Base-by-base conservation (phyloP, 2,329 filamentous ascomycete genomes). In the Chalaropsis ovoidea region DNA sequence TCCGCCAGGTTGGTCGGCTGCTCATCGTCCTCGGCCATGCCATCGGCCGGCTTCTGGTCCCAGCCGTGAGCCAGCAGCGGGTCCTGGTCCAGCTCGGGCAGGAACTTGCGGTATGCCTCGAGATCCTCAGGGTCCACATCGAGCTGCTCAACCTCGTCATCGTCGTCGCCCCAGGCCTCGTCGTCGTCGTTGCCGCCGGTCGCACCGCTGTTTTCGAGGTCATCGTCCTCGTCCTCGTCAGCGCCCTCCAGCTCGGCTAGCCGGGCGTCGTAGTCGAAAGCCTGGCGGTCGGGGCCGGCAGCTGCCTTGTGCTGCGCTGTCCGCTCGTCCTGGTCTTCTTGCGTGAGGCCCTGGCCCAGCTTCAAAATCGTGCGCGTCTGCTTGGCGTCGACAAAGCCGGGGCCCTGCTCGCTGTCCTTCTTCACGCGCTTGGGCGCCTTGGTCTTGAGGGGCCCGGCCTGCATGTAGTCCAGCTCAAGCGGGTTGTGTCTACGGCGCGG, bases 111-210 rank as follows among this genome's bases (percentile, higher is more conserved):
- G 79, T 95, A 99, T 65, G 87, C 88, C 62, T 92, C 90, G 68
- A 96, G 80, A 70, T 99, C 94, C 68, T 88, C 85, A 1, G 93
- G 91, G 69, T 96, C 90, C 52, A 97, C 82, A 74, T 96, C 93
- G 70, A 89, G 78, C 69, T 88, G 83, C 70, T 89, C 83, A 2
- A 83, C 82, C 61, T 88, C 87, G 42, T 93, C 89, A 60, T 90
- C 88, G 39, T 92, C 89, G 52, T 90, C 87, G 31, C 88, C 88
- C 83, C 89, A 93, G 24, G 85, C 86, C 65, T 88, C 78, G 62
- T 85, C 82, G 13, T 85, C 83, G 24, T 68, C 62, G 17, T 35
- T 61, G 24, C 39, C 49, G 22, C 42, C 42, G 22, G 63, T 7
- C 15, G 47, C 22, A 22, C 64, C 39, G 22, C 42, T 60, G 27